Evolutionary conservation across 495 filamentous ascomycete species (phyloP).

Genomic region (Talaromyces trachyspermus): DNA sequence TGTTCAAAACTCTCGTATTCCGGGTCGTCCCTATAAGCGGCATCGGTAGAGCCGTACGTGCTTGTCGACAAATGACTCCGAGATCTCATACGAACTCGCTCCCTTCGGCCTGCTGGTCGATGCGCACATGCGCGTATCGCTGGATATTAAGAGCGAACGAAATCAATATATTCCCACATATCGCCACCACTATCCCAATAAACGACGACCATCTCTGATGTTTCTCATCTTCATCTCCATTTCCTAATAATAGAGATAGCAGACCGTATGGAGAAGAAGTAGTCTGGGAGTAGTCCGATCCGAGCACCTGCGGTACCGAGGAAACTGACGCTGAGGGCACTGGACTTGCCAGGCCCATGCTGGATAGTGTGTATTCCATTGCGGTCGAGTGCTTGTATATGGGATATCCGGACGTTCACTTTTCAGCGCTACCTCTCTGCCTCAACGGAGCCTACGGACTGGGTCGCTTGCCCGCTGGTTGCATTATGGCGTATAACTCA

Average conservation of each 20-base stretch:
- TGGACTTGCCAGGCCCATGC: background rate
- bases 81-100: slow-evolving; percentile 25
- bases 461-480: background rate
- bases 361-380: background rate
- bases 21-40: slow-evolving; percentile 4
- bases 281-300: background rate
- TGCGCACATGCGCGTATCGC: slow-evolving; percentile 84
- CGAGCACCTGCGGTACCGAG: background rate
- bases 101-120: slow-evolving; percentile 56
- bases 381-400: background rate
- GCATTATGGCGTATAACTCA: background rate
- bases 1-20: slow-evolving; percentile 27
- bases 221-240: slow-evolving; percentile 30
- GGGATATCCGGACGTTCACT: too few species aligned
- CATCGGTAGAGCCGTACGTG: slow-evolving; percentile 29
- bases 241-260: background rate
- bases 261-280: background rate
- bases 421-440: too few species aligned
- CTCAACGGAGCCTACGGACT: background rate
- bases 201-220: slow-evolving; percentile 74
- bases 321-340: background rate
- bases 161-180: slow-evolving; percentile 86
- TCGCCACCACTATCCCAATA: slow-evolving; percentile 89
- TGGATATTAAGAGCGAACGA: slow-evolving; percentile 94
- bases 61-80: slow-evolving; percentile 16